Base-by-base conservation (phyloP, 805 yeast genomes). In the Torulaspora delbrueckii region DNA sequence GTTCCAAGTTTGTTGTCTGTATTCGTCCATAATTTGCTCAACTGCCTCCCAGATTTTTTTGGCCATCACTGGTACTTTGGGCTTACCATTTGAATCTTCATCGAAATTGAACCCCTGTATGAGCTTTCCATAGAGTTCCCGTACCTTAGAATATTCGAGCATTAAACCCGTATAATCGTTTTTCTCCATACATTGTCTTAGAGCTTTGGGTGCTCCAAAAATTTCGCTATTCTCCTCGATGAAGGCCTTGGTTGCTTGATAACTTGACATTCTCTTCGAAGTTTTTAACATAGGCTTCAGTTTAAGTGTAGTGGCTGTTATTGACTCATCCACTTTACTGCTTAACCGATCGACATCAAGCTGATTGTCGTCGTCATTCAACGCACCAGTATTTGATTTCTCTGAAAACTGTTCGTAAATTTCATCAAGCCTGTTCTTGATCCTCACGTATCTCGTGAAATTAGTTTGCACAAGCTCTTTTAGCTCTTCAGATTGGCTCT, bases 381-480 rank as follows among this genome's bases (percentile, higher is more conserved):
- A 24, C 19, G 40, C 33, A 7, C 51, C 23, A 16, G 60, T 47
- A 5, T 72, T 73, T 13, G 68, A 58, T n/a, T 58, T 56, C 25
- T 72, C 46, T 1, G 59, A 66, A 53, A 82, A 78, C 51, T 78
- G 81, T 16, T 63, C 68, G 49, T 79, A 75, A 3, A 83, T 79
- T 23, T 73, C 73, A 57, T 84, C 90, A 30, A 85, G 65, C 3
- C 78, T 69, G 19, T 82, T 76, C 56, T 85, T 85, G 23, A 82
- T 73, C 50, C 75, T 76, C 26, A 85, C 86, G 51, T 82, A 84
- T 53, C 75, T 72, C 43, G 78, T 75, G 53, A 79, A 82, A 57
- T 84, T 86, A 10, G 72, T 65, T 52, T 79, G 79, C 12, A 83
- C 78, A 34, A 81, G 61, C 12, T 59, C 55, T 46, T 76, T 74